These are phyloP conservation scores for Aquilaria malaccensis DNA, from an alignment of 345 rosid genomes.

Conservation along the genomic window DNA sequence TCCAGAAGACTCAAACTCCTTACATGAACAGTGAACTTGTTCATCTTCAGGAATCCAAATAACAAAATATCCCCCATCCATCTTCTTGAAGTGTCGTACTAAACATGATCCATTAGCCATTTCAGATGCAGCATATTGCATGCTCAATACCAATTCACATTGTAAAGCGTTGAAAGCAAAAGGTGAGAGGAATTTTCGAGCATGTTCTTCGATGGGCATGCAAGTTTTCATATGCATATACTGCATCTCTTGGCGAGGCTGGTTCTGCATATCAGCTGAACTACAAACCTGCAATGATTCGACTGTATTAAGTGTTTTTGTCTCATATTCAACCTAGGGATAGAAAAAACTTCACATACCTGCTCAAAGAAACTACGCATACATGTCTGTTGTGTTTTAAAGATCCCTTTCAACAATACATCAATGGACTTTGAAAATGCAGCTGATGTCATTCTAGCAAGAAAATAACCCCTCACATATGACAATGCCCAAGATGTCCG, in stretches of 20 bases:
- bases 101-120: constrained; percentile 30
- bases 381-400: constrained; percentile 24
- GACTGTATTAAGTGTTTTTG: too few species aligned
- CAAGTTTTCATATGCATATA: constrained; percentile 22
- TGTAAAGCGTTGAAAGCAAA: constrained; percentile 30
- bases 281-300: constrained; percentile 18
- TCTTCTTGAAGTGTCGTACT: constrained; percentile 28
- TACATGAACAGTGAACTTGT: constrained; percentile 32
- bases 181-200: constrained; percentile 20
- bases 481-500: constrained; percentile 28
- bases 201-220: constrained; percentile 27
- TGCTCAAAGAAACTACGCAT: constrained; percentile 30
- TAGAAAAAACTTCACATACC: constrained; percentile 11
- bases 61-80: constrained; percentile 26
- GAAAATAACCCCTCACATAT: constrained; percentile 26
- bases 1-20: constrained; percentile 35
- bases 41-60: constrained; percentile 30
- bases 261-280: constrained; percentile 21
- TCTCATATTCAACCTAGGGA: neutral
- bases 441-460: constrained; percentile 28
- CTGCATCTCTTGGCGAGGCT: constrained; percentile 17
- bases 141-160: constrained; percentile 18
- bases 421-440: constrained; percentile 24
- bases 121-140: constrained; percentile 28
- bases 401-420: constrained; percentile 25